Conservation (phyloP, 768 basidiomycete genomes). For the Termitomyces sp. region DNA sequence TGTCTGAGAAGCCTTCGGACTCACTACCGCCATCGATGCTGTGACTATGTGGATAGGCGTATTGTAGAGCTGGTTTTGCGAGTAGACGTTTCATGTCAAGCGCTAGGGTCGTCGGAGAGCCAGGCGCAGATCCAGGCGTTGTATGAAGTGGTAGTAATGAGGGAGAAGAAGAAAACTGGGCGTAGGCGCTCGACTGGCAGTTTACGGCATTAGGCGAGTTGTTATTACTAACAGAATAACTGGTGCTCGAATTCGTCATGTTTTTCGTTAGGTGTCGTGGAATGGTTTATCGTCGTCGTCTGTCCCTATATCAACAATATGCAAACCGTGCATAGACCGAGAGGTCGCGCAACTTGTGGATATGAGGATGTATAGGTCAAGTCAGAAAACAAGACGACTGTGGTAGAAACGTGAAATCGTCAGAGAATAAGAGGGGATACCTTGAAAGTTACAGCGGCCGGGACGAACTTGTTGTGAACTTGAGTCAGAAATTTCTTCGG, state of each 20-base stretch:
- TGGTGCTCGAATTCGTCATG: neutral
- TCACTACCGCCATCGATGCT: conserved; percentile 14
- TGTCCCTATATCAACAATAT: neutral
- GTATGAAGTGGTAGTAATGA: neutral
- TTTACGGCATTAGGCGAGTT: neutral
- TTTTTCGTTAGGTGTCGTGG: neutral
- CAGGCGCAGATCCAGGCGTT: neutral
- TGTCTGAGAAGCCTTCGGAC: conserved; percentile 9
- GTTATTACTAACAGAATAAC: neutral
- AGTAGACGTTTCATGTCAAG: conserved; percentile 18
- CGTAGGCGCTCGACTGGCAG: neutral
- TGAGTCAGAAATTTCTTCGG: neutral
- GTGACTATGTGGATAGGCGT: neutral
- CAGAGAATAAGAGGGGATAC: neutral
- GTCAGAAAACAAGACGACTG: neutral
- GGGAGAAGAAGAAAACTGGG: neutral
- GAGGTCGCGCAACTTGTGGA: too few relatives aligned
- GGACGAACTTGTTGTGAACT: too few relatives aligned
- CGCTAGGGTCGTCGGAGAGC: neutral
- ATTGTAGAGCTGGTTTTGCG: conserved; percentile 17
- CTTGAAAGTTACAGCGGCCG: neutral
- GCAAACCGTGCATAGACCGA: neutral
- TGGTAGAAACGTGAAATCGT: neutral
- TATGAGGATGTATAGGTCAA: neutral
- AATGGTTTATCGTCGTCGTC: neutral